Evolutionary conservation across 1,284 basidiomycete species (phyloP), one percentile per base, ranked within the genome.

Genomic region (Athelia psychrophila): DNA sequence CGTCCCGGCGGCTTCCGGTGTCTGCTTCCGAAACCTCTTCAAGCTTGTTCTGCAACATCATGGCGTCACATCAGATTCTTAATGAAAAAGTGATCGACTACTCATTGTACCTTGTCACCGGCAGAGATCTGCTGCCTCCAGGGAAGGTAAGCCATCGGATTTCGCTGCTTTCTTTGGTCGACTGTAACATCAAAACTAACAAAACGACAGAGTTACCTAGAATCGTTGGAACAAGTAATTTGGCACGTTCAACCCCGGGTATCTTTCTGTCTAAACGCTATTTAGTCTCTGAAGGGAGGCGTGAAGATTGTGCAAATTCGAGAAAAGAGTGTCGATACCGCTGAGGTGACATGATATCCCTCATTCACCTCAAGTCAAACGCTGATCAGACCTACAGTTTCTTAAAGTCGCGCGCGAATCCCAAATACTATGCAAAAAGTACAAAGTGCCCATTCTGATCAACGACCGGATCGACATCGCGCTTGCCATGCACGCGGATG

Each of bases 401-500:
- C 78, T 95, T 54, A 76, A 85, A 51, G 80, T 97, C 52, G 93
- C 94, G 0, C 67, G 69, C 48, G 70, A 75, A 54, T 88, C 86
- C 2, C 91, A 95, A 64, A 76, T 64, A 18, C 73, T 98, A 20
- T 95, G 92, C 64, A 81, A 86, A 61, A 81, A 80, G 70, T 91
- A 95, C 75, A 78, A 80, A 47, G 83, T 97, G 19, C 93, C 93
- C 0, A 75, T 98, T 24, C 75, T 98, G 54, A 91, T 98, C 72
- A 98, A 98, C 64, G 94, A 96, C 70, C 84, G 94, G 13, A 76
- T 95, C 54, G 94, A 96, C 62, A 84, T 97, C 44, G 91, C 90
- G 4, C 77, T 95, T 24, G 89, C 91, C 9, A 74, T 91, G 22
- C 74, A 80, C 49, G 87, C 86, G 2, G 83, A 84, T 47, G 95